These are phyloP conservation scores for Zymoseptoria pseudotritici DNA, from an alignment of 2,329 filamentous ascomycete genomes.

Conservation along the genomic window DNA sequence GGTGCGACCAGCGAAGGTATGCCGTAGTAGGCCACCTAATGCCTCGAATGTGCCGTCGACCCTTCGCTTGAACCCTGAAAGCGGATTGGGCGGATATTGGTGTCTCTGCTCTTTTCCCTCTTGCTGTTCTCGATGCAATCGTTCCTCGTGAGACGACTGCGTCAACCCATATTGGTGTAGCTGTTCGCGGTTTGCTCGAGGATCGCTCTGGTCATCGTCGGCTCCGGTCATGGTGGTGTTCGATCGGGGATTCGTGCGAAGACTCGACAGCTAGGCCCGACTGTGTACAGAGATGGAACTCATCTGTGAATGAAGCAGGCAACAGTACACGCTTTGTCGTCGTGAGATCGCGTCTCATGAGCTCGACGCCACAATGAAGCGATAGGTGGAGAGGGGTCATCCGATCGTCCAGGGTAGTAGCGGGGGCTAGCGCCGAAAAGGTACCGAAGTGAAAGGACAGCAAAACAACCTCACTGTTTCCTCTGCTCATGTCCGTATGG, in stretches of 20 bases:
- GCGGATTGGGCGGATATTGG: conserved; percentile 41
- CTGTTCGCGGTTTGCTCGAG: neutral
- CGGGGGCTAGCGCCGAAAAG: neutral
- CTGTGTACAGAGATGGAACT: neutral
- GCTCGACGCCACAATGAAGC: neutral
- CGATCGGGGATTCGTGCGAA: neutral
- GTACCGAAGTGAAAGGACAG: neutral
- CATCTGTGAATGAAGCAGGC: neutral
- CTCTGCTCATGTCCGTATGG: too few species aligned
- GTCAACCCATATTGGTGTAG: neutral
- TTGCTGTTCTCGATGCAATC: neutral
- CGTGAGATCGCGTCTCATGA: neutral
- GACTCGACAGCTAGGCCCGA: neutral
- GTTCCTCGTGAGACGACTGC: neutral
- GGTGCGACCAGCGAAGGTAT: neutral
- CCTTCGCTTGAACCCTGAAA: conserved; percentile 54
- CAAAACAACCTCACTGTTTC: too few species aligned
- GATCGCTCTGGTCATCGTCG: neutral
- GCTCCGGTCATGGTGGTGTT: neutral
- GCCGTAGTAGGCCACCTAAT: conserved; percentile 22
- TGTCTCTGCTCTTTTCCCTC: neutral
- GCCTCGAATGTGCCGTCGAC: conserved; percentile 52
- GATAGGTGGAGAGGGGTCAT: neutral
- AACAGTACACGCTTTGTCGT: neutral
- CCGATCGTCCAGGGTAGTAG: neutral